Conservation (phyloP, 108 stramenopile species). For the Aureococcus anophagefferens region DNA sequence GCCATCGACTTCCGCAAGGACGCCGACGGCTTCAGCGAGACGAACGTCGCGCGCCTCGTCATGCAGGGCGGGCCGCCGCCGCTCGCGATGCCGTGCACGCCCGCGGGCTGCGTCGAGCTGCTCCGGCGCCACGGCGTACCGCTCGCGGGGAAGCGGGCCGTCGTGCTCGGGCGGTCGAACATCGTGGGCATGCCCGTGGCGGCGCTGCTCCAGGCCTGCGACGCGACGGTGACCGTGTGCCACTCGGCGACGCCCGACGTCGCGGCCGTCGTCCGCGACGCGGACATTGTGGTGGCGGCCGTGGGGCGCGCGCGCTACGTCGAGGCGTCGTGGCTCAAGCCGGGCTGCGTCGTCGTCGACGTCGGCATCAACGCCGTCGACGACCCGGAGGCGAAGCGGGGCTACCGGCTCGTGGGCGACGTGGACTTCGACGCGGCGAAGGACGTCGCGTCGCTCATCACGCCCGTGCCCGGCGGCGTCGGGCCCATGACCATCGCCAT, state of each 20-base stretch:
- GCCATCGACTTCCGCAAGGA: constrained; percentile 40
- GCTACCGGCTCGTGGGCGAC: constrained; percentile 53
- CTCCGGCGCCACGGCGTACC: constrained; percentile 38
- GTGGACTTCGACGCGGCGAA: constrained; percentile 31
- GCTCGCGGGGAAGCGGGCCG: constrained; percentile 45
- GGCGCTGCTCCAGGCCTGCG: constrained; percentile 33
- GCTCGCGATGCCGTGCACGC: constrained; percentile 30
- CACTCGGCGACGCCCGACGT: constrained; percentile 41
- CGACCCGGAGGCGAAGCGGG: constrained; percentile 19
- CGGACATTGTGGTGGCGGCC: constrained; percentile 55
- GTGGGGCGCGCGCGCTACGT: constrained; percentile 45
- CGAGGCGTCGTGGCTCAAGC: constrained; percentile 50
- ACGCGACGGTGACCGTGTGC: constrained; percentile 44
- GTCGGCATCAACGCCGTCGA: constrained; percentile 53
- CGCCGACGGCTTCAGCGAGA: constrained; percentile 53
- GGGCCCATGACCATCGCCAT: constrained; percentile 63
- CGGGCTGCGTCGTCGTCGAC: constrained; percentile 54
- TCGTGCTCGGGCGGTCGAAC: constrained; percentile 50
- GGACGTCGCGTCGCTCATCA: constrained; percentile 33
- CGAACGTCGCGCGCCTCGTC: constrained; percentile 38
- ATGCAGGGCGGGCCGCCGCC: constrained; percentile 1
- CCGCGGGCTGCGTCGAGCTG: constrained; percentile 51
- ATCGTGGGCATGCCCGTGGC: constrained; percentile 49
- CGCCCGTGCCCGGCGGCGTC: constrained; percentile 54
- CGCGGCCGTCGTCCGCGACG: constrained; percentile 28